These are phyloP conservation scores for Eucalyptus cloeziana DNA, from an alignment of 345 rosid genomes.

Conservation along the genomic window DNA sequence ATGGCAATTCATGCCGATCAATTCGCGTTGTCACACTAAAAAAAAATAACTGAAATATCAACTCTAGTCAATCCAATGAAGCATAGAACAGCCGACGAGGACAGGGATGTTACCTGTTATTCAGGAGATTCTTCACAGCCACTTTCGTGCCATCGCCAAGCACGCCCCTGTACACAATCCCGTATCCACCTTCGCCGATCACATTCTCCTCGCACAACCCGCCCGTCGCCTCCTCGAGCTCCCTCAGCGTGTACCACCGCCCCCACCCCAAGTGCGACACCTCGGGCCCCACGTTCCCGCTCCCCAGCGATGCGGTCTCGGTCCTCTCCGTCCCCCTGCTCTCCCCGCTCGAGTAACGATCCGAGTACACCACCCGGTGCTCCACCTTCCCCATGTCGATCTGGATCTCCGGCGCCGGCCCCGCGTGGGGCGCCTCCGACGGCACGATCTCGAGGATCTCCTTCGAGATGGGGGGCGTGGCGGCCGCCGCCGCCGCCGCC, in stretches of 20 bases:
- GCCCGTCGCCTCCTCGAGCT: constrained; percentile 78
- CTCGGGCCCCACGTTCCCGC: constrained; percentile 67
- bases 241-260: constrained; percentile 86
- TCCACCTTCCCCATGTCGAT: constrained; percentile 81
- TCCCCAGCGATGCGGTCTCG: constrained; percentile 9
- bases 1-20: not conserved
- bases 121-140: constrained; percentile 87
- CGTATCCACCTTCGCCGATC: constrained; percentile 96
- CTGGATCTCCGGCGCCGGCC: constrained; percentile 63
- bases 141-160: constrained; percentile 68
- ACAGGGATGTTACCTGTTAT: constrained; percentile 46
- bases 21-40: not conserved
- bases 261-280: constrained; percentile 99
- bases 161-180: constrained; percentile 81
- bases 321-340: constrained; percentile 48
- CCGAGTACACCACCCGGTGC: constrained; percentile 83
- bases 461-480: constrained; percentile 64
- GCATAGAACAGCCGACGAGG: not conserved
- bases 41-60: not conserved
- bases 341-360: constrained; percentile 64
- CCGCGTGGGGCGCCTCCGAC: constrained; percentile 17
- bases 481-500: not conserved
- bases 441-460: constrained; percentile 75
- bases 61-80: not conserved
- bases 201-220: constrained; percentile 86